phyloP scores from a whole-genome alignment of 2,329 filamentous ascomycete species.

The Aaosphaeria pasadenensis region DNA sequence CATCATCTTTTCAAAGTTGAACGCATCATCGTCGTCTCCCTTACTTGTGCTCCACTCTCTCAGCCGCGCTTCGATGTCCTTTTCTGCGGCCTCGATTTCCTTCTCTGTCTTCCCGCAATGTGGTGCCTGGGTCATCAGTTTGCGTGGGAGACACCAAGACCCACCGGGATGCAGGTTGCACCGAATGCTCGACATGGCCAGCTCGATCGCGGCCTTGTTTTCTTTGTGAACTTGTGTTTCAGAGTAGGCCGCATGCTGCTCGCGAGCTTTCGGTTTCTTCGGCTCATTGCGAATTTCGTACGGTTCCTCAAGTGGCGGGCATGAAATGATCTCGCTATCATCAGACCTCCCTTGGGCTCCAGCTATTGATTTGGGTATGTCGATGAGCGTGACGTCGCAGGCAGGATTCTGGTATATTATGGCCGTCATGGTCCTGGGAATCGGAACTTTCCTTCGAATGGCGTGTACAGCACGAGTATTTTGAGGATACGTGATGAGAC shows the following conservation, averaged over 20 bases:
- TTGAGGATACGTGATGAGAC: no score
- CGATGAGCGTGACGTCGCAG: slow-evolving; percentile 57
- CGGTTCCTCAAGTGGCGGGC: slow-evolving; percentile 43
- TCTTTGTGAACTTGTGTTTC: slow-evolving; percentile 18
- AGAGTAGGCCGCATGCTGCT: slow-evolving; percentile 33
- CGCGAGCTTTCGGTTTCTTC: slow-evolving; percentile 46
- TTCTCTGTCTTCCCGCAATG: slow-evolving; percentile 9
- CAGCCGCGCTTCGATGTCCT: slow-evolving; percentile 25
- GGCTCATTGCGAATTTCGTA: slow-evolving; percentile 55
- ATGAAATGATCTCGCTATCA: slow-evolving; percentile 47
- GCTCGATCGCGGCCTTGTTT: slow-evolving; percentile 37
- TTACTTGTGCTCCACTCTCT: slow-evolving; percentile 28
- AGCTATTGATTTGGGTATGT: slow-evolving; percentile 69
- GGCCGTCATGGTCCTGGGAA: slow-evolving; percentile 1
- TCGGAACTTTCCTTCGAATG: not conserved
- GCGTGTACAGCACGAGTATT: no score
- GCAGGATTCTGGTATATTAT: slow-evolving; percentile 56
- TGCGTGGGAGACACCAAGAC: slow-evolving; percentile 22
- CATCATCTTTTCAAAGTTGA: slow-evolving; percentile 35
- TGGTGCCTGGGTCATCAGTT: slow-evolving; percentile 11
- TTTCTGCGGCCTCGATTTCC: slow-evolving; percentile 21
- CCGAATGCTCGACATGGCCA: slow-evolving; percentile 37
- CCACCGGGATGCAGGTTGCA: slow-evolving; percentile 3
- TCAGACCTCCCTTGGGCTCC: slow-evolving; percentile 56
- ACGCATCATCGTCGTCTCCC: slow-evolving; percentile 15